These are phyloP conservation scores for Hortaea sp. DNA, from an alignment of 2,329 filamentous ascomycete genomes.

Conservation along the genomic window DNA sequence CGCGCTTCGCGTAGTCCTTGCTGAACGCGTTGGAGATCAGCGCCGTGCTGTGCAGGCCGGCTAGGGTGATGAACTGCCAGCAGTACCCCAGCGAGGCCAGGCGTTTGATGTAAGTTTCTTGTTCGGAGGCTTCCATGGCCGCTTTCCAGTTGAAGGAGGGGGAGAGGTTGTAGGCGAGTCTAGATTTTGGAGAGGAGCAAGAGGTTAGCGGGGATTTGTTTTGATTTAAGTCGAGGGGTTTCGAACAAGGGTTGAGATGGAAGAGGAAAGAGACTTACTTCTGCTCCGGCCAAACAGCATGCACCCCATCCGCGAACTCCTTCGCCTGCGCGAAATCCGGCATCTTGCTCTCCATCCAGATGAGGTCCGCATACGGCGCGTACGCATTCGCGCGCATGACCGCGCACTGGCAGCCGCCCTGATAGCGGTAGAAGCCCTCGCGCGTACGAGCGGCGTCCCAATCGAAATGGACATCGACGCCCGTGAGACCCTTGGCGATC, in stretches of 20 bases:
- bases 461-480: constrained; percentile 78
- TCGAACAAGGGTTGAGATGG: neutral
- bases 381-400: constrained; percentile 86
- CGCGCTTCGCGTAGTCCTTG: constrained; percentile 65
- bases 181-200: constrained; percentile 27
- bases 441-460: constrained; percentile 90
- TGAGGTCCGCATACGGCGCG: constrained; percentile 60
- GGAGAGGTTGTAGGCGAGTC: constrained; percentile 94
- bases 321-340: constrained; percentile 85
- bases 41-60: constrained; percentile 89
- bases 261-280: constrained; percentile 53
- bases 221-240: neutral
- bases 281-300: constrained; percentile 89
- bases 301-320: constrained; percentile 88
- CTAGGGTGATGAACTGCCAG: constrained; percentile 99
- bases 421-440: constrained; percentile 89
- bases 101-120: constrained; percentile 93
- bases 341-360: constrained; percentile 99
- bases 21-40: constrained; percentile 86
- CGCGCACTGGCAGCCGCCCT: constrained; percentile 83
- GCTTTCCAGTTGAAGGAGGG: constrained; percentile 99
- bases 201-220: neutral
- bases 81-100: constrained; percentile 85
- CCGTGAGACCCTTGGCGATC: constrained; percentile 66
- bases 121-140: constrained; percentile 81